Evolutionary conservation across 495 filamentous ascomycete species (phyloP).

Genomic region (Penicillium ucsense): DNA sequence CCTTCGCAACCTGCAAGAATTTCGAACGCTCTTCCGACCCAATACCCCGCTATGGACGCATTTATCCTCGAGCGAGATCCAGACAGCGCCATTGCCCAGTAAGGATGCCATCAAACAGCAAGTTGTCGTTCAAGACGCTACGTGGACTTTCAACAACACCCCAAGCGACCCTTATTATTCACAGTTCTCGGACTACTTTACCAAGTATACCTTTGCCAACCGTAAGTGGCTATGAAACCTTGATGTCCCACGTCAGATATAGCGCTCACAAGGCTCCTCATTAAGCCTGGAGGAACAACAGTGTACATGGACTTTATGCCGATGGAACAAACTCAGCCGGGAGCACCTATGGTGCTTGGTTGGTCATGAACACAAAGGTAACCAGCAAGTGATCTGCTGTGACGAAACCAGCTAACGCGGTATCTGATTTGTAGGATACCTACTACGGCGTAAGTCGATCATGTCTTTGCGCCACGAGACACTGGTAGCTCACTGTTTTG

Average conservation of each 20-base stretch:
- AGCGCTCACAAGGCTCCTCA: too few relatives aligned
- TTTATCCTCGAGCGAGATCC: slow-evolving; percentile 37
- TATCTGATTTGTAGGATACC: slow-evolving; percentile 25
- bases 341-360: slow-evolving; percentile 43
- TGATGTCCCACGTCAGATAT: not conserved
- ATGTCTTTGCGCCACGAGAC: not conserved
- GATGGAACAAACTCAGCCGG: slow-evolving; percentile 42
- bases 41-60: slow-evolving; percentile 48
- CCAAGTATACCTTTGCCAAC: slow-evolving; percentile 47
- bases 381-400: not conserved
- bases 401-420: not conserved
- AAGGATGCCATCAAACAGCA: slow-evolving; percentile 29
- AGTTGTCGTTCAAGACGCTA: slow-evolving; percentile 46
- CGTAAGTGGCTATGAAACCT: slow-evolving; percentile 3
- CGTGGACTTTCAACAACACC: slow-evolving; percentile 44
- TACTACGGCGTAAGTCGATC: slow-evolving; percentile 37
- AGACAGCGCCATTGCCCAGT: slow-evolving; percentile 43
- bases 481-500: not conserved
- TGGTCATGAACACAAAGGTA: slow-evolving; percentile 47
- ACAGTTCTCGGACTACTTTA: slow-evolving; percentile 47
- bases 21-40: slow-evolving; percentile 46
- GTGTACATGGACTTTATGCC: slow-evolving; percentile 44
- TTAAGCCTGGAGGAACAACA: slow-evolving; percentile 40
- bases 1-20: slow-evolving; percentile 44
- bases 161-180: slow-evolving; percentile 39